Evolutionary conservation across 2,329 filamentous ascomycete species (phyloP), one percentile per base, ranked within the genome.

Genomic region (Orbilia blumenaviensis): DNA sequence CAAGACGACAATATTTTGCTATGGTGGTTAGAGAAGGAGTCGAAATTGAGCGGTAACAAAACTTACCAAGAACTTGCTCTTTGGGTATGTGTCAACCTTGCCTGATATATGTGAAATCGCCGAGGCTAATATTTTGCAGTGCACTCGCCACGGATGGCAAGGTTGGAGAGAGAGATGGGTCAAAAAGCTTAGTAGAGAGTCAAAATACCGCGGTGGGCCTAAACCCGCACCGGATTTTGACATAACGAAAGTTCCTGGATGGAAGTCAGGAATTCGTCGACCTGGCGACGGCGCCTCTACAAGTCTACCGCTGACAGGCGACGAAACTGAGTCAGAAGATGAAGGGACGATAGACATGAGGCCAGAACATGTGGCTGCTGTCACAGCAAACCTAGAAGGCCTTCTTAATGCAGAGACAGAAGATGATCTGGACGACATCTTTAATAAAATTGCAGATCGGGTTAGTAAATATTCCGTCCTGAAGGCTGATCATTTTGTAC

Each of bases 141-240:
- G 78, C 44, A 76, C 75, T 12, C 29, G 67, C 1, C 79, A 79
- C 34, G 75, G 66, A 23, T 77, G 66, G 62, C 77, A 79, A 38
- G 63, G 75, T 18, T 80, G 79, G 79, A 78, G 79, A 34, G 73
- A 77, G 12, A 75, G 79, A 36, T 80, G 79, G 79, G 69, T 80
- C 8, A 77, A 79, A 14, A 50, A 14, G n/a, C 34, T 76, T 18
- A 64, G 64, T 42, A 76, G 69, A 36, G 36, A 76, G 1, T 32
- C 38, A 16, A 60, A n/a, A 32, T 63, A 63, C 46, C 34, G 42
- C 5, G 16, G 58, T 10, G 64, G 60, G 3, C 72, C 64, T 16
- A 52, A 42, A 38, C 56, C 60, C 5, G 32, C 60, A n/a, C 9
- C 23, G 9, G 64, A 48, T 7, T 76, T 76, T 63, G 72, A 76